Conservation (phyloP, 1,284 basidiomycete species). For the Cerioporus squamosus region DNA sequence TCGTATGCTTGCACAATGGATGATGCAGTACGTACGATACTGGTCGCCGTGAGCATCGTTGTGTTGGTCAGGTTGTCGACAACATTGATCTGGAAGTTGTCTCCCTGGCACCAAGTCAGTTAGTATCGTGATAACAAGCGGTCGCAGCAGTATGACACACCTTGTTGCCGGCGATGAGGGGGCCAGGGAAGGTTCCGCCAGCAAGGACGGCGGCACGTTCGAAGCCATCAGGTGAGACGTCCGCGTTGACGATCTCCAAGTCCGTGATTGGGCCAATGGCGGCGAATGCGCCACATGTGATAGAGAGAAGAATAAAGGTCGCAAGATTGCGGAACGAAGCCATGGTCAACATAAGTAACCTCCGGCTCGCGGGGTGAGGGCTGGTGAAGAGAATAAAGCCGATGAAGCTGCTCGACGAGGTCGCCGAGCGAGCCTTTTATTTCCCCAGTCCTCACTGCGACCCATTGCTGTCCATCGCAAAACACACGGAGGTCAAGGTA, state of each 20-base stretch:
- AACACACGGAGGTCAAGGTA: too few relatives aligned
- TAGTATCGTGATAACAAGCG: constrained; percentile 24
- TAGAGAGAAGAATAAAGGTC: neutral
- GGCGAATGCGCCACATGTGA: constrained; percentile 7
- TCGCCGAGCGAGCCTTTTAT: too few relatives aligned
- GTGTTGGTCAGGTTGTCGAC: constrained; percentile 36
- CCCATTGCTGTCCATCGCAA: too few relatives aligned
- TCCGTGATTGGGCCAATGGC: constrained; percentile 29
- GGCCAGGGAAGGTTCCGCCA: constrained; percentile 33
- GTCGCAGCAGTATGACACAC: constrained; percentile 8
- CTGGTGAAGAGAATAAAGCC: too few relatives aligned
- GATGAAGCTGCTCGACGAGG: too few relatives aligned
- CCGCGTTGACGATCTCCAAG: constrained; percentile 29
- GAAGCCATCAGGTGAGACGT: constrained; percentile 31
- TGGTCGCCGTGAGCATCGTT: constrained; percentile 37
- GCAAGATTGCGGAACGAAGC: neutral
- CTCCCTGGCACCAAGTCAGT: constrained; percentile 32
- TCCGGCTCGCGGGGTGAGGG: too few relatives aligned
- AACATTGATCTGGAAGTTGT: constrained; percentile 37
- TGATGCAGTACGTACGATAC: constrained; percentile 35
- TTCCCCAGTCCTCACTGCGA: too few relatives aligned
- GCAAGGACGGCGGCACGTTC: constrained; percentile 31
- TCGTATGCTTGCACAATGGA: constrained; percentile 20
- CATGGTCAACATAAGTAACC: neutral
- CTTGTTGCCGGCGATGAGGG: constrained; percentile 33